These are phyloP conservation scores for Fraxinus latifolia DNA, from an alignment of 305 asterid genomes.

Conservation along the genomic window DNA sequence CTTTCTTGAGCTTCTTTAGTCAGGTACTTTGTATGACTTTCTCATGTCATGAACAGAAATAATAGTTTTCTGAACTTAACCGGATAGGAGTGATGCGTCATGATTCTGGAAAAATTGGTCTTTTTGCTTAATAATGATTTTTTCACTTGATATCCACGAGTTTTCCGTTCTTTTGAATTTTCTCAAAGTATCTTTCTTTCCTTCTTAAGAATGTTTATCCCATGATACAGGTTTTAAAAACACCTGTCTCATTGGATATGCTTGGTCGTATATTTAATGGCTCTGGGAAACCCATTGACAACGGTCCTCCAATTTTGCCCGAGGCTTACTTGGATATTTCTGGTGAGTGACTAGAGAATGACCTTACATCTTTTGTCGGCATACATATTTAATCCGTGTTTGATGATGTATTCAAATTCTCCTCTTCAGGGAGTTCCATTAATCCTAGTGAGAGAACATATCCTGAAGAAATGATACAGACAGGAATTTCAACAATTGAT, in stretches of 20 bases:
- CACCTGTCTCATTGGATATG: slow-evolving; percentile 97
- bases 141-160: background rate
- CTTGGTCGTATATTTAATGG: slow-evolving; percentile 99
- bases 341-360: slow-evolving; percentile 49
- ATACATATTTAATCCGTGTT: background rate
- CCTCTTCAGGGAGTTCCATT: slow-evolving; percentile 85
- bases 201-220: background rate
- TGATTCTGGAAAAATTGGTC: background rate
- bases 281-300: slow-evolving; percentile 97
- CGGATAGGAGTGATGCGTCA: background rate
- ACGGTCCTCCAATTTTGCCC: slow-evolving; percentile 97
- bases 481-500: slow-evolving; percentile 96
- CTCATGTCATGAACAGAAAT: background rate
- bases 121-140: background rate
- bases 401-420: slow-evolving; percentile 22
- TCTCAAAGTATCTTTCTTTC: background rate
- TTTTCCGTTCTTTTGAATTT: background rate
- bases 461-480: slow-evolving; percentile 98
- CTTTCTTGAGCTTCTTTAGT: background rate
- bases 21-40: background rate
- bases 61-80: background rate
- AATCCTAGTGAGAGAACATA: slow-evolving; percentile 34
- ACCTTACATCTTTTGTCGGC: slow-evolving; percentile 12
- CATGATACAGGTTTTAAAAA: slow-evolving; percentile 67
- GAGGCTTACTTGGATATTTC: slow-evolving; percentile 99